Evolutionary conservation across 352 stramenopile genomes (phyloP).

Genomic region (Phytopythium mirpurense): DNA sequence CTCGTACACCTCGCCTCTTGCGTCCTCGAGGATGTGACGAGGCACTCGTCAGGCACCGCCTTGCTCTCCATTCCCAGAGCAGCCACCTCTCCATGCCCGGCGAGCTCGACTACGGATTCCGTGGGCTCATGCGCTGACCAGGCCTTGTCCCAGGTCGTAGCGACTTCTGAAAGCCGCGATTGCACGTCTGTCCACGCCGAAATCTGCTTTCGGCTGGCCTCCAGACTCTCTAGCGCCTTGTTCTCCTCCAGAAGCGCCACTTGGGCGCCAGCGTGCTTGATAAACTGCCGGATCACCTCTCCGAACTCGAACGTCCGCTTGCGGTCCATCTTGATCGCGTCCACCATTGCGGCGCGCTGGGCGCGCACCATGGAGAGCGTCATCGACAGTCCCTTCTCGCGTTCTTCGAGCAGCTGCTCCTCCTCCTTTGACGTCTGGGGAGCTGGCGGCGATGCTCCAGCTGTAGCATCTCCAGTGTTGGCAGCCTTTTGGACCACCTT

Average conservation of each 20-base stretch:
- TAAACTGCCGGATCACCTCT: slow-evolving; percentile 42
- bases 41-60: slow-evolving; percentile 46
- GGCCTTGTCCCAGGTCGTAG: slow-evolving; percentile 31
- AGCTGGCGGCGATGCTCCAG: slow-evolving; percentile 3
- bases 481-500: not conserved
- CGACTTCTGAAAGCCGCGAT: slow-evolving; percentile 19
- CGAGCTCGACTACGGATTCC: slow-evolving; percentile 8
- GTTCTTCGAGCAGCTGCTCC: slow-evolving; percentile 66
- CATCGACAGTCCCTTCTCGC: slow-evolving; percentile 73
- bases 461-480: not conserved
- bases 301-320: slow-evolving; percentile 63
- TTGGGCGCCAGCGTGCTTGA: slow-evolving; percentile 40
- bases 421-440: slow-evolving; percentile 39
- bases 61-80: slow-evolving; percentile 58
- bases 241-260: slow-evolving; percentile 5
- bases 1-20: slow-evolving; percentile 52
- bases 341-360: slow-evolving; percentile 45
- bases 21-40: slow-evolving; percentile 51
- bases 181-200: slow-evolving; percentile 31
- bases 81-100: slow-evolving; percentile 44
- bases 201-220: slow-evolving; percentile 8
- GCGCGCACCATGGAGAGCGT: slow-evolving; percentile 58
- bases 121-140: slow-evolving; percentile 13
- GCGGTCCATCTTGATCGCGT: slow-evolving; percentile 52
- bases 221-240: slow-evolving; percentile 1